Base-by-base conservation (phyloP, 768 basidiomycete species). In the Amanita rimosa region DNA sequence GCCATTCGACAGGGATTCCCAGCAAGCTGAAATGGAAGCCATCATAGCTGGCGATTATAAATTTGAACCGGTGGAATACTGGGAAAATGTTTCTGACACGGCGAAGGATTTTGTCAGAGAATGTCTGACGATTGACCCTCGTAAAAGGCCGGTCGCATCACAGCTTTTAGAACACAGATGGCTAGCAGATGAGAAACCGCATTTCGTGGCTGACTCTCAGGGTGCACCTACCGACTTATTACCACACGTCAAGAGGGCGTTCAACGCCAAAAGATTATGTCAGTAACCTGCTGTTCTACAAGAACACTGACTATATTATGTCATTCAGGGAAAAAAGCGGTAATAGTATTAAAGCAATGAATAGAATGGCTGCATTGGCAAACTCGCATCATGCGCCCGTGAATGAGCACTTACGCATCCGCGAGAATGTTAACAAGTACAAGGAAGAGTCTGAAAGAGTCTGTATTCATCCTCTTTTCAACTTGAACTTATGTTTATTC, bases 21-120 rank as follows among this genome's bases (percentile, higher is more conserved):
- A 85, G 58, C 78, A 78, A 58, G 79, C 81, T 54, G 95, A 98
- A 68, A 94, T 93, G 84, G 83, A 95, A 59, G 95, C 95, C 29
- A 97, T 98, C 70, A 81, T 93, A 43, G 77, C 78, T 0, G 93
- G 91, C 6, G 89, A 96, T 66, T 97, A 91, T 69, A 84, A 83
- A 60, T 98, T 97, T 60, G 73, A 70, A 49, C 67, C 71, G 56
- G 79, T 71, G 56, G 89, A 89, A 58, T 92, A 92, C 63, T 93
- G 92, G 90, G 72, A 62, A 36, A 85, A 84, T 57, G 89, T 93
- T n/a, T 83, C 85, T 1, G 71, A 78, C 46, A 76, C 85, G 3
- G 95, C 92, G 1, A 82, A 83, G 50, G 76, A 81, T 55, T 99
- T 99, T 62, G 85, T 99, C 47, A 60, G 64, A 7, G 64, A 70